Base-by-base conservation (phyloP, 192 early-diverging fungal species). In the Spizellomyces punctatus region DNA sequence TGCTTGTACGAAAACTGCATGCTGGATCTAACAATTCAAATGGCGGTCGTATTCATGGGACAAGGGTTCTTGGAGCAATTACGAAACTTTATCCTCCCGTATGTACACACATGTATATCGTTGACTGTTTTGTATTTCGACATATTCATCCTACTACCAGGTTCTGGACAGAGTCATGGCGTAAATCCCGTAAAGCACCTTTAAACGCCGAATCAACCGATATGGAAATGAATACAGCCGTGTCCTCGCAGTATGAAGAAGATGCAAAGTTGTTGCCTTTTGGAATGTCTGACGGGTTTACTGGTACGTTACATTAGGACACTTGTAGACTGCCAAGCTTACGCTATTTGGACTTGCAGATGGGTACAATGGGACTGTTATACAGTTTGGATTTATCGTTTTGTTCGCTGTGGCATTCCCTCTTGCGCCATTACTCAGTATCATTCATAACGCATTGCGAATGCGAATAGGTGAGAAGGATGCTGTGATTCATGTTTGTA, bases 301-400 rank as follows among this genome's bases (percentile, higher is more conserved):
- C 22, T 21, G 63, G 45, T 16, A 61, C 14, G 19, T 27, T 41
- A 10, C 41, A 45, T 48, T 36, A 36, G 27, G 27, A 36, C 27
- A 2, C 27, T 36, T 36, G 27, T 3, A 36, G 27, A 36, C 27
- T 36, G 27, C 27, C 27, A 36, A 36, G 27, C 27, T 19, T 54
- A 12, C 17, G 50, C 12, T 4, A 54, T 2, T n/a, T 54, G 14
- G n/a, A 54, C 17, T 54, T 54, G 17, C 17, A 42, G 17, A 41
- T 41, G 59, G 59, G 16, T 61, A 61, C 36, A 27, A 16, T 41
- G 42, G 17, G 59, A 61, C 72, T 68, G 84, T 90, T 6, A 73
- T 89, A 27, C 86, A 91, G 76, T 90, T 88, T 81, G 91, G 90
- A 9, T 92, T 86, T 76, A 81, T 92, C 55, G 75, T 82, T 6